These are phyloP conservation scores for Dioszegia crocea DNA, from an alignment of 768 basidiomycete genomes.

Conservation along the genomic window DNA sequence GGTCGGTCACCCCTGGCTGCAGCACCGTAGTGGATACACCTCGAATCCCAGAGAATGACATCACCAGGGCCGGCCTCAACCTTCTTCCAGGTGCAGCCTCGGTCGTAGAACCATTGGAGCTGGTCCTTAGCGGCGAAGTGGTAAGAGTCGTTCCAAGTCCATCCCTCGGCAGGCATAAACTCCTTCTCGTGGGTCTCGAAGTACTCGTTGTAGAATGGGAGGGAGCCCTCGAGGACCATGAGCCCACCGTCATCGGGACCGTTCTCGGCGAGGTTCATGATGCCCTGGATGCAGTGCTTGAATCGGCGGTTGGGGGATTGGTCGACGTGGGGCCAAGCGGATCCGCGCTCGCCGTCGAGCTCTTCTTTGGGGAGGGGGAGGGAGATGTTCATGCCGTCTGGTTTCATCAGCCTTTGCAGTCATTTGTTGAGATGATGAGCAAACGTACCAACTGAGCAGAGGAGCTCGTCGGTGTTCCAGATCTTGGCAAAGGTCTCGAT, in stretches of 20 bases:
- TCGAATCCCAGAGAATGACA: slow-evolving; percentile 48
- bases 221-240: slow-evolving; percentile 49
- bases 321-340: slow-evolving; percentile 45
- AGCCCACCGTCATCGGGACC: slow-evolving; percentile 51
- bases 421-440: neutral
- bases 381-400: slow-evolving; percentile 39
- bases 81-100: slow-evolving; percentile 49
- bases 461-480: slow-evolving; percentile 44
- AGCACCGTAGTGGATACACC: slow-evolving; percentile 47
- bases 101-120: slow-evolving; percentile 49
- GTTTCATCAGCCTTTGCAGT: neutral
- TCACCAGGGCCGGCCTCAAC: slow-evolving; percentile 46
- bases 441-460: slow-evolving; percentile 40
- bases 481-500: slow-evolving; percentile 46
- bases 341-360: slow-evolving; percentile 24
- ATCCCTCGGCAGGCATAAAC: slow-evolving; percentile 22
- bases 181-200: slow-evolving; percentile 44
- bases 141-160: slow-evolving; percentile 27
- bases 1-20: slow-evolving; percentile 33
- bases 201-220: slow-evolving; percentile 44
- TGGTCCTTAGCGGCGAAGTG: slow-evolving; percentile 23
- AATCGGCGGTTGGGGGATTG: slow-evolving; percentile 36
- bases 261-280: slow-evolving; percentile 42
- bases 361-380: slow-evolving; percentile 35
- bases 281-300: slow-evolving; percentile 39